A percentile compares a stretch with the other conserved stretches of the same genome.
These are phyloP conservation scores for Theobroma grandiflorum DNA, from an alignment of 441 rosid genomes.

Conservation along the genomic window DNA sequence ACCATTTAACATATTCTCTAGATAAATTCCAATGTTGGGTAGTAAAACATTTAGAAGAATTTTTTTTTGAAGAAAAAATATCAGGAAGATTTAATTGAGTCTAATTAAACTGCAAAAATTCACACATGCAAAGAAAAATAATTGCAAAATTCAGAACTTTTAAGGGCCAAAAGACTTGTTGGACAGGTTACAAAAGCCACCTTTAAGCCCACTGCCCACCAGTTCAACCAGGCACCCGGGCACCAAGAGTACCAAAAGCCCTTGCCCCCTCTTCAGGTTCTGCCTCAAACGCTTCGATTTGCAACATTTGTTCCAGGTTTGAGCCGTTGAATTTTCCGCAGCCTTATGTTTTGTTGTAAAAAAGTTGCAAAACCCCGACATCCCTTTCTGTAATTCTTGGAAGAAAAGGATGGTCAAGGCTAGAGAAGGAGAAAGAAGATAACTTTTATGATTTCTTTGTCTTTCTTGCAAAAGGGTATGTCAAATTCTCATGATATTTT, in stretches of 20 bases:
- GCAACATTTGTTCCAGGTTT: slow-evolving; percentile 17
- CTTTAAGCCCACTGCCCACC: slow-evolving; percentile 5
- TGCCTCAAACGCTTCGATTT: background rate
- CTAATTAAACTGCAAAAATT: too few species aligned
- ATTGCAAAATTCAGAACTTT: background rate
- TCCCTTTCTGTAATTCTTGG: background rate
- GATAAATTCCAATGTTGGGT: too few species aligned
- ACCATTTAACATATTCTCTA: too few species aligned
- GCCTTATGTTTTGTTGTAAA: background rate
- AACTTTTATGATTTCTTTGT: background rate
- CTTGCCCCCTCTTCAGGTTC: background rate
- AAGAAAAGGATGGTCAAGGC: background rate
- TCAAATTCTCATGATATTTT: background rate
- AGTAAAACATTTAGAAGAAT: too few species aligned
- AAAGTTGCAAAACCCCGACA: background rate
- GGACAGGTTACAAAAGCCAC: background rate
- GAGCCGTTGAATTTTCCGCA: background rate
- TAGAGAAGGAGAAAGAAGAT: background rate
- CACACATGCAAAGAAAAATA: background rate
- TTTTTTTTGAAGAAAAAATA: too few species aligned
- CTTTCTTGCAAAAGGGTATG: slow-evolving; percentile 18
- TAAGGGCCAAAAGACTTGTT: background rate
- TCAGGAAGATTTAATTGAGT: background rate
- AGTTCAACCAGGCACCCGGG: slow-evolving; percentile 1
- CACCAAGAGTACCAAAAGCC: background rate